Evolutionary conservation across 2,329 filamentous ascomycete species (phyloP).

Genomic region (Diaporthe sp.): DNA sequence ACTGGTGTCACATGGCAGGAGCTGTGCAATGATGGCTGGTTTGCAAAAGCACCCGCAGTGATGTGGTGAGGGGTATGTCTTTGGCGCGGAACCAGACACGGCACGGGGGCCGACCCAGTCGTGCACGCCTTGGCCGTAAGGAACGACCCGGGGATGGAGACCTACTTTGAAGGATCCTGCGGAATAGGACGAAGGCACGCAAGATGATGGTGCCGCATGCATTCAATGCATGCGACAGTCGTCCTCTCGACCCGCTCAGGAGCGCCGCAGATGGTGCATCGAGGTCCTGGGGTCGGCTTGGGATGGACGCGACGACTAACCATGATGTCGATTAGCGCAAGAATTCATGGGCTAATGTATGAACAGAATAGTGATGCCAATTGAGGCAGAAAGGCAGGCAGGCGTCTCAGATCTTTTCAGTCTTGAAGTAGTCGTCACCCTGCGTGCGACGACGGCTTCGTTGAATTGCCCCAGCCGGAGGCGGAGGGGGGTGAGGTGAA

Average conservation of each 20-base stretch:
- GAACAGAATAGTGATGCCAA: conserved; percentile 28
- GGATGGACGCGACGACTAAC: conserved; percentile 24
- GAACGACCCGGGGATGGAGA: background rate
- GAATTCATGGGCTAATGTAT: conserved; percentile 41
- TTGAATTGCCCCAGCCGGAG: conserved; percentile 45
- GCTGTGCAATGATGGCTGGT: background rate
- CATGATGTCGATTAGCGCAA: conserved; percentile 37
- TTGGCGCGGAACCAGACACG: conserved; percentile 2
- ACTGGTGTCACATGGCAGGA: background rate
- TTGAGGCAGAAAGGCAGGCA: conserved; percentile 41
- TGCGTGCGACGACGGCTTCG: conserved; percentile 65
- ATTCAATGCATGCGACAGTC: conserved; percentile 45
- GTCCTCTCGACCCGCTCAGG: conserved; percentile 43
- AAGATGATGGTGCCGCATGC: conserved; percentile 45
- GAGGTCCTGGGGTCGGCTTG: background rate
- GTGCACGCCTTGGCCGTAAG: background rate
- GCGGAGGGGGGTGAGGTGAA: background rate
- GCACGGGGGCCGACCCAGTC: background rate
- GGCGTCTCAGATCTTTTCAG: conserved; percentile 83
- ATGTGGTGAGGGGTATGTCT: conserved; percentile 10
- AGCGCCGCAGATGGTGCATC: conserved; percentile 35
- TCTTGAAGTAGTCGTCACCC: conserved; percentile 67
- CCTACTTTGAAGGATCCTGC: conserved; percentile 39
- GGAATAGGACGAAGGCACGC: conserved; percentile 46
- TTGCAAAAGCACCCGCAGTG: background rate